Conservation (phyloP, 148 eudicot species). For the Arbutus unedo region DNA sequence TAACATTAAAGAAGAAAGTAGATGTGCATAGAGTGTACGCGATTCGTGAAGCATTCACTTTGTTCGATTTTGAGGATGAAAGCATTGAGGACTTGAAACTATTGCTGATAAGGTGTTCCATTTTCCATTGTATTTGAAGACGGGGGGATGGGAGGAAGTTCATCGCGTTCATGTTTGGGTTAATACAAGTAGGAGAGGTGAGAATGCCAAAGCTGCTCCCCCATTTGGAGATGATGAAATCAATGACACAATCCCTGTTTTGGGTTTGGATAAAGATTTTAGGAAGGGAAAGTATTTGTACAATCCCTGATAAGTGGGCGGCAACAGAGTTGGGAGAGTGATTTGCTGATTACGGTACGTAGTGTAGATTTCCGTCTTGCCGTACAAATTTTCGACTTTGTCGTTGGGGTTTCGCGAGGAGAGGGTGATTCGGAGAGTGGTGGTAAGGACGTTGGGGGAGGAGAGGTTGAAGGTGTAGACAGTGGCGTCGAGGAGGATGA, state of each 20-base stretch:
- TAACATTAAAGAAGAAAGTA: constrained; percentile 73
- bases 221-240: constrained; percentile 57
- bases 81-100: constrained; percentile 82
- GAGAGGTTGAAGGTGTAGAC: no score
- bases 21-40: constrained; percentile 78
- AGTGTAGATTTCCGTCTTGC: no score
- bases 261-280: constrained; percentile 54
- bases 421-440: no score
- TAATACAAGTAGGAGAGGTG: constrained; percentile 32
- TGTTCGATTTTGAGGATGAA: constrained; percentile 95
- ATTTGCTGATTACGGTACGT: no score
- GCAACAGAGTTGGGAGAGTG: no score
- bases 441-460: no score
- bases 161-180: constrained; percentile 68
- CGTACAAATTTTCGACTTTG: no score
- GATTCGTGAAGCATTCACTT: constrained; percentile 62
- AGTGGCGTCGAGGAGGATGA: no score
- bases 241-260: constrained; percentile 72
- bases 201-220: constrained; percentile 28
- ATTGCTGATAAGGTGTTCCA: constrained; percentile 67
- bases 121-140: constrained; percentile 77
- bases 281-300: constrained; percentile 78
- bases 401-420: no score
- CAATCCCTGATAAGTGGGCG: no score
- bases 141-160: constrained; percentile 83